These are phyloP conservation scores for Calonectria hawksworthii DNA, from an alignment of 2,329 filamentous ascomycete genomes.

Conservation along the genomic window DNA sequence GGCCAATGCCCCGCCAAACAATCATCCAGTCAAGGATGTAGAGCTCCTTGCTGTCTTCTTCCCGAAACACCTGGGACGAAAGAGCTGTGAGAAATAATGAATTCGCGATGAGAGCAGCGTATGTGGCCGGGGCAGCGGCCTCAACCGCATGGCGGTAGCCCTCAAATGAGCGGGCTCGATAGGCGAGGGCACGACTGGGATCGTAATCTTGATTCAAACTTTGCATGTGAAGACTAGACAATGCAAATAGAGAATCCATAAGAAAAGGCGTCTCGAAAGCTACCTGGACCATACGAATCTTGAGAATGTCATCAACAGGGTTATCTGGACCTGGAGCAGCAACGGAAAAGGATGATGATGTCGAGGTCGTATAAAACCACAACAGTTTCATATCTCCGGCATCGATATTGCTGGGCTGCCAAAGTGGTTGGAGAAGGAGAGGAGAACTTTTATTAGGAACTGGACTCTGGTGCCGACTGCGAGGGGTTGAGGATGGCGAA, in stretches of 20 bases:
- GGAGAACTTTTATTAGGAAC: slow-evolving; percentile 20
- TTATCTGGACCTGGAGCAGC: slow-evolving; percentile 50
- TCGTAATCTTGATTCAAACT: slow-evolving; percentile 56
- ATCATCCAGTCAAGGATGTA: slow-evolving; percentile 70
- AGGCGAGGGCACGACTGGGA: slow-evolving; percentile 54
- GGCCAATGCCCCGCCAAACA: slow-evolving; percentile 66
- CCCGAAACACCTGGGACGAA: slow-evolving; percentile 65
- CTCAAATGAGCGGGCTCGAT: slow-evolving; percentile 64
- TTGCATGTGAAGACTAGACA: slow-evolving; percentile 65
- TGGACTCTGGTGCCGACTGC: neutral
- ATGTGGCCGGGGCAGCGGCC: slow-evolving; percentile 59
- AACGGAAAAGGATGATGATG: slow-evolving; percentile 62
- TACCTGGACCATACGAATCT: slow-evolving; percentile 61
- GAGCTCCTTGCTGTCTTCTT: slow-evolving; percentile 58
- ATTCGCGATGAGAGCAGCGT: slow-evolving; percentile 64
- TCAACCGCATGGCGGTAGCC: slow-evolving; percentile 68
- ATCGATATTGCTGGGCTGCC: slow-evolving; percentile 51
- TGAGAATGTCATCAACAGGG: slow-evolving; percentile 59
- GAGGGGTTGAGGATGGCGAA: neutral
- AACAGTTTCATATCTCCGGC: slow-evolving; percentile 66
- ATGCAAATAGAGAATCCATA: slow-evolving; percentile 67
- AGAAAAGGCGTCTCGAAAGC: slow-evolving; percentile 68
- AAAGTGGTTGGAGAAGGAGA: slow-evolving; percentile 45
- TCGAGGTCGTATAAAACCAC: slow-evolving; percentile 67
- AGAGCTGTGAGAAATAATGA: slow-evolving; percentile 67